phyloP scores from a whole-genome alignment of 2,329 filamentous ascomycete genomes.

The Pyrenophora seminiperda region DNA sequence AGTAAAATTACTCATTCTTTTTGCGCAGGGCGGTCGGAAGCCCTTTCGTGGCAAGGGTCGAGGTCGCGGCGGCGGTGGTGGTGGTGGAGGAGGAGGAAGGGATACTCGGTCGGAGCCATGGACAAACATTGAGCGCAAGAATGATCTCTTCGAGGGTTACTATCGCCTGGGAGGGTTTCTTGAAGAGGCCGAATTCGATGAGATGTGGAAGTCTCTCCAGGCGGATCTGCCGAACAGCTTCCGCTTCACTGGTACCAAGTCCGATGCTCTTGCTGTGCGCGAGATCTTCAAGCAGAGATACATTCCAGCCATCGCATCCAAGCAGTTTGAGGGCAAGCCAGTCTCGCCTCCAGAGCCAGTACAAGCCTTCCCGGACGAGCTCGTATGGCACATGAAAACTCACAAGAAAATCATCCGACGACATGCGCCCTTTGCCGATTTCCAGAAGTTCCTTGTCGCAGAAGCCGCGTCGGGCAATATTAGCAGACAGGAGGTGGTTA shows the following conservation, averaged over 20 bases:
- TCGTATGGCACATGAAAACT: conserved; percentile 98
- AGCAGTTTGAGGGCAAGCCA: conserved; percentile 78
- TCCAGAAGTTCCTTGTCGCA: conserved; percentile 97
- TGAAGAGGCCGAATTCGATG: conserved; percentile 74
- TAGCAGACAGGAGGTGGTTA: conserved; percentile 94
- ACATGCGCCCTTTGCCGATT: conserved; percentile 90
- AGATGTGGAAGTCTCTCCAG: conserved; percentile 83
- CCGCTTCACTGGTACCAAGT: conserved; percentile 93
- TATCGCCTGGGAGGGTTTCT: conserved; percentile 76
- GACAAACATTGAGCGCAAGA: conserved; percentile 71
- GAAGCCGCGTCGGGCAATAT: conserved; percentile 98
- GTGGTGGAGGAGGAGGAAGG: conserved; percentile 34
- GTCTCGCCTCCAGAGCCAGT: conserved; percentile 84
- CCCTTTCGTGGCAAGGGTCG: conserved; percentile 38
- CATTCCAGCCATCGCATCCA: conserved; percentile 85
- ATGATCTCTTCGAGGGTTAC: conserved; percentile 83
- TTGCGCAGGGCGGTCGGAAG: conserved; percentile 35
- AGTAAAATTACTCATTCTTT: conserved; percentile 19
- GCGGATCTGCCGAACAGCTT: conserved; percentile 95
- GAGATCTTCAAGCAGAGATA: conserved; percentile 85
- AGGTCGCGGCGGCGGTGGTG: conserved; percentile 37
- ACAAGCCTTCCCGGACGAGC: conserved; percentile 89
- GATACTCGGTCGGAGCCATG: conserved; percentile 47
- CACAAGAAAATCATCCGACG: conserved; percentile 94
- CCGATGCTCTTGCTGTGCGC: conserved; percentile 91